Evolutionary conservation across 1,284 basidiomycete species (phyloP), one percentile per base, ranked within the genome.

Genomic region (Porphyrellus sp.): DNA sequence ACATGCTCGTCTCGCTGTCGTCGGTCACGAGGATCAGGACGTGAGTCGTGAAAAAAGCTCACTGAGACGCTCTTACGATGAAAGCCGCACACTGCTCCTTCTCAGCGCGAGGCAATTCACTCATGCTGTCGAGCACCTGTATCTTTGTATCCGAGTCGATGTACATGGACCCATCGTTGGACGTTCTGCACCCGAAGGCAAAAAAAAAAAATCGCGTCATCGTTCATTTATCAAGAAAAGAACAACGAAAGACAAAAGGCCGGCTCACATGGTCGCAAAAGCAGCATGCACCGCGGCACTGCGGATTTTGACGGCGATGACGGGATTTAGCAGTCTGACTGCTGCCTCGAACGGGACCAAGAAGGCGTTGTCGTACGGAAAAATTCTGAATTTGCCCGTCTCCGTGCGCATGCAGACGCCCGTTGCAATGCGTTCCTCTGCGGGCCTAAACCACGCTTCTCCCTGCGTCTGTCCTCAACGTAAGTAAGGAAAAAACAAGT

Each of bases 31-130:
- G 6, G 15, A 46, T 27, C 11, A 39, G n/a, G 18, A 38, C 5
- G 39, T 57, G 43, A 38, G 50, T 31, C 16, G 38, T 5, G 11
- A 16, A 13, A 12, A 12, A 37, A 20, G 5, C 28, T 5, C 18
- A 13, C 9, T 11, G 16, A 25, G 15, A 25, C 2, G 6, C n/a
- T 73, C 83, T 64, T 66, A 86, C 86, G 58, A 93, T 79, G 62
- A 93, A 93, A 18, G 89, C 88, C 20, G 86, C 90, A 59, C 83
- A 85, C 64, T 93, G 90, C 56, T 91, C 88, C 68, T 89, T 91
- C 61, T 91, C 82, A 1, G 89, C 90, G 27, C 78, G 74, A 1
- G 85, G 83, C 28, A 93, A 78, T 51, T 83, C 76, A 34, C 77
- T 72, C 69, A 91, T 83, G 23, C 77, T 78, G 49, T 86, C 79